phyloP scores from a whole-genome alignment of 1,284 basidiomycete species.

The Apiotrichum mycotoxinovorans region DNA sequence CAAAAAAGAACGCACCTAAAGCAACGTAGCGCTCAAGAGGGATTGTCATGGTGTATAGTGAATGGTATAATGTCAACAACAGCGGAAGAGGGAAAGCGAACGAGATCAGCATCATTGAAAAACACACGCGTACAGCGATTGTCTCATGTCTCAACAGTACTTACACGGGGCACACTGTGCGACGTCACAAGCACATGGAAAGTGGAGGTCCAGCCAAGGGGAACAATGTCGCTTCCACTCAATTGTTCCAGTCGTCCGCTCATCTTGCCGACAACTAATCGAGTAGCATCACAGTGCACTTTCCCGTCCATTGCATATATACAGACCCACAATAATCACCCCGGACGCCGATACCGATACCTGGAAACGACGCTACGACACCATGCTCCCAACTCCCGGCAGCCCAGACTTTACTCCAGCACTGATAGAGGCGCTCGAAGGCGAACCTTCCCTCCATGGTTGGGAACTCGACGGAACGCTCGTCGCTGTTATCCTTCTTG shows the following conservation, averaged over 20 bases:
- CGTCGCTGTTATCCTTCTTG: conserved; percentile 34
- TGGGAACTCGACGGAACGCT: conserved; percentile 32
- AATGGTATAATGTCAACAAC: background rate
- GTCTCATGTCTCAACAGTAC: no score
- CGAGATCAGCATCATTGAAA: background rate
- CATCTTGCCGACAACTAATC: no score
- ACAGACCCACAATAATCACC: no score
- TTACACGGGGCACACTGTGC: no score
- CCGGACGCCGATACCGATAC: no score
- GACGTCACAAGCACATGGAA: no score
- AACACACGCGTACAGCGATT: no score
- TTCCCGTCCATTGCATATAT: background rate
- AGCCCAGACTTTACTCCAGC: conserved; percentile 5
- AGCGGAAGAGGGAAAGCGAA: background rate
- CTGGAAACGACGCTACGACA: background rate
- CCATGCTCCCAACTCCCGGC: conserved; percentile 13
- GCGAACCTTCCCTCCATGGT: conserved; percentile 11
- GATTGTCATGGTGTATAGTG: conserved; percentile 2
- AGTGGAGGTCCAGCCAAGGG: no score
- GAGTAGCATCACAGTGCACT: no score
- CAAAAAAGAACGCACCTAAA: conserved; percentile 22
- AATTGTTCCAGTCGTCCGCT: no score
- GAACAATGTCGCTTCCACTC: no score
- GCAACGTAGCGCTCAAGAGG: conserved; percentile 33
- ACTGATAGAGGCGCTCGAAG: conserved; percentile 7